Conservation (phyloP, 345 rosid genomes). For the Pugionium cornutum region DNA sequence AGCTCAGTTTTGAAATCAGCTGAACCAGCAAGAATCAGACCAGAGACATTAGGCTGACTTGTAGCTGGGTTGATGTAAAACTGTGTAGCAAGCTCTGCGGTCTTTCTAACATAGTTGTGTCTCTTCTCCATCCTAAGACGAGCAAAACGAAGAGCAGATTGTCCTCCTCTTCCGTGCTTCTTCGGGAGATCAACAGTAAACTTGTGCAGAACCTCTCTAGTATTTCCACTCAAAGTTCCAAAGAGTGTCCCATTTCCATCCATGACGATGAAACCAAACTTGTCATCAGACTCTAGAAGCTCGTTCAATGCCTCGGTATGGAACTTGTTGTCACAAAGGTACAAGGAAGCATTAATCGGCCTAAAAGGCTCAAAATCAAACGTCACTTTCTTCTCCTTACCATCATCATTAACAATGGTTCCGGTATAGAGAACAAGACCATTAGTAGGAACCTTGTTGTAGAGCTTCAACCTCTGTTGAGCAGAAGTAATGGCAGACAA, state of each 20-base stretch:
- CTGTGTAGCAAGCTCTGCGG: slow-evolving; percentile 95
- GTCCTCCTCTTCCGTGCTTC: slow-evolving; percentile 98
- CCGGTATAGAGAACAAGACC: slow-evolving; percentile 92
- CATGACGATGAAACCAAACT: slow-evolving; percentile 92
- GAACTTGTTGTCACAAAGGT: slow-evolving; percentile 86
- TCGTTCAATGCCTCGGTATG: slow-evolving; percentile 87
- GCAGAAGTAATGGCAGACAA: slow-evolving; percentile 94
- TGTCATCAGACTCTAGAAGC: slow-evolving; percentile 86
- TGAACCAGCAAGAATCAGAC: slow-evolving; percentile 91
- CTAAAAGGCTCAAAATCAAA: slow-evolving; percentile 93
- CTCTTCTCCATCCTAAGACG: slow-evolving; percentile 95
- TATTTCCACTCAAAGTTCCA: slow-evolving; percentile 90
- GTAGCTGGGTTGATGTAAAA: slow-evolving; percentile 84
- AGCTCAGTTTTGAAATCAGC: slow-evolving; percentile 95
- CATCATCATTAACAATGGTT: slow-evolving; percentile 77
- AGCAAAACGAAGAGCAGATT: slow-evolving; percentile 94
- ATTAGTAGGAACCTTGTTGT: slow-evolving; percentile 85
- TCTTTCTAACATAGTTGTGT: slow-evolving; percentile 88
- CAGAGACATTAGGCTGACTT: slow-evolving; percentile 92
- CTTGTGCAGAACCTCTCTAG: slow-evolving; percentile 89
- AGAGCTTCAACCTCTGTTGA: slow-evolving; percentile 88
- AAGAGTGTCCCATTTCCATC: slow-evolving; percentile 90
- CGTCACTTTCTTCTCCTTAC: slow-evolving; percentile 92
- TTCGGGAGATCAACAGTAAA: slow-evolving; percentile 87
- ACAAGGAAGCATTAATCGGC: slow-evolving; percentile 87